Percentiles rank a stretch among this genome's conserved stretches.
Conservation (phyloP, 306 rosid genomes). For the Cicer bijugum region DNA sequence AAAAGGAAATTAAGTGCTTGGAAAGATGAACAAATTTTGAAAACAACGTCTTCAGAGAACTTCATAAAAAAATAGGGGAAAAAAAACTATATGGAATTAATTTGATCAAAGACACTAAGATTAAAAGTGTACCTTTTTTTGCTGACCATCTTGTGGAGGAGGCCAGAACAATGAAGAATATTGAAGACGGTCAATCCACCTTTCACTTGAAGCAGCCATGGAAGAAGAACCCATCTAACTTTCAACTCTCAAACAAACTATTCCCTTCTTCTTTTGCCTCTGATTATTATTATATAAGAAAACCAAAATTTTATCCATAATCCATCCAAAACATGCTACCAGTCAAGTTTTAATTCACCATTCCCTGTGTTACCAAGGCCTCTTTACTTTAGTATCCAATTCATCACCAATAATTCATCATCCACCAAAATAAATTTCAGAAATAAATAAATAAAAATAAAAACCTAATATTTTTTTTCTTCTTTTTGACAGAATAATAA, state of each 20-base stretch:
- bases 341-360: constrained; percentile 65
- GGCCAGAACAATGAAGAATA: constrained; percentile 88
- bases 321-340: constrained; percentile 60
- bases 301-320: constrained; percentile 39
- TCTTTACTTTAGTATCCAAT: constrained; percentile 34
- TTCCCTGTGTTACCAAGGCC: constrained; percentile 47
- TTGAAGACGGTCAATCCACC: constrained; percentile 79
- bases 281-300: constrained; percentile 3
- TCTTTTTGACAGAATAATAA: constrained; percentile 36
- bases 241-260: background rate
- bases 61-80: no score
- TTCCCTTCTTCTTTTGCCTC: constrained; percentile 35
- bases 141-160: constrained; percentile 73
- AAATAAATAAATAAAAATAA: background rate
- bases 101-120: background rate
- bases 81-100: background rate
- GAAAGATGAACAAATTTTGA: no score
- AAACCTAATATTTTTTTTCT: background rate
- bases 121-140: constrained; percentile 61
- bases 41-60: no score
- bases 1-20: no score
- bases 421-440: constrained; percentile 9
- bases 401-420: constrained; percentile 20
- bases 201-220: constrained; percentile 67
- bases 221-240: constrained; percentile 45